These are phyloP conservation scores for Cylindrotheca closterium DNA, from an alignment of 108 stramenopile genomes.

Conservation along the genomic window DNA sequence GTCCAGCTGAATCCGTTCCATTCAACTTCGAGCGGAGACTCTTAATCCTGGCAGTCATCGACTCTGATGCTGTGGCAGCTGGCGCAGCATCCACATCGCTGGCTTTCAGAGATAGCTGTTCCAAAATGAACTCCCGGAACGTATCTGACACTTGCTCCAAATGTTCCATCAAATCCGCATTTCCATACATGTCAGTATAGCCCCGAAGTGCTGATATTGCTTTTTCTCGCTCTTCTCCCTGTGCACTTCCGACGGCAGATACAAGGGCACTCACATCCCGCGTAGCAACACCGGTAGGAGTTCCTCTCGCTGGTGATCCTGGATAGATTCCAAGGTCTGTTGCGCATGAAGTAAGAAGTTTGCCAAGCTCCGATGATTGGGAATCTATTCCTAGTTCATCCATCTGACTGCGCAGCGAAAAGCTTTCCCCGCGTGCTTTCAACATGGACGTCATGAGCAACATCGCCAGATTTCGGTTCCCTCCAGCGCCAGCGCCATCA, in stretches of 20 bases:
- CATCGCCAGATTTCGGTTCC: constrained; percentile 17
- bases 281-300: not conserved
- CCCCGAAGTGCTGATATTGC: constrained; percentile 53
- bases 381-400: constrained; percentile 35
- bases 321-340: constrained; percentile 18
- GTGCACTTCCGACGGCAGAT: constrained; percentile 56
- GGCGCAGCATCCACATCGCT: not conserved
- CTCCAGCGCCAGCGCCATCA: constrained; percentile 17
- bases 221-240: constrained; percentile 48
- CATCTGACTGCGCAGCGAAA: constrained; percentile 16
- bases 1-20: too few relatives aligned
- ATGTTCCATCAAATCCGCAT: constrained; percentile 57
- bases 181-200: constrained; percentile 47
- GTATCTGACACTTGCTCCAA: constrained; percentile 59
- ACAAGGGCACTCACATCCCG: constrained; percentile 50
- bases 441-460: constrained; percentile 22
- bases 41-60: constrained; percentile 55
- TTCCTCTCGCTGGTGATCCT: not conserved
- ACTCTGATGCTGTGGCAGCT: not conserved
- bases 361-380: constrained; percentile 22
- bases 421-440: constrained; percentile 19
- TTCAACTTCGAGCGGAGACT: constrained; percentile 44
- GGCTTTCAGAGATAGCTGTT: constrained; percentile 32
- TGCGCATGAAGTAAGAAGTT: constrained; percentile 18
- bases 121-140: constrained; percentile 60